Evolutionary conservation across 1,284 basidiomycete genomes (phyloP), one percentile per base, ranked within the genome.

Genomic region (Flammula alnicola): DNA sequence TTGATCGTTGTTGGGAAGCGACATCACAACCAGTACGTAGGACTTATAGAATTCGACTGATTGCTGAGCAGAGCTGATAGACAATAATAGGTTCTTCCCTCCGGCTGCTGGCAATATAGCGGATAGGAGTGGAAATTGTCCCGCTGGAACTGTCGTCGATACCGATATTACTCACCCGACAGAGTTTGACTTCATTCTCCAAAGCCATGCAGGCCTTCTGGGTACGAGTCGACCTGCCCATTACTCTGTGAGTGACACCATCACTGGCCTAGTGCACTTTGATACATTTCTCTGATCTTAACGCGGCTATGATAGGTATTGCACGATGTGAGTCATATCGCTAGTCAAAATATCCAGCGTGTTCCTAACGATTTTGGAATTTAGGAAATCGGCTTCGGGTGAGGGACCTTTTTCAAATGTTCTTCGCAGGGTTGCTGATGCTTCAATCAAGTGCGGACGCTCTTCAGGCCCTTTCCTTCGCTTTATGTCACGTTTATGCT

Each of bases 401-500:
- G 37, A 44, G 56, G 56, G 7, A 41, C 23, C 20, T n/a, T n/a
- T n/a, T n/a, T n/a, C n/a, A n/a, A n/a, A n/a, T n/a, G n/a, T n/a
- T n/a, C n/a, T n/a, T 8, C 12, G 36, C 12, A 16, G 11, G 4
- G n/a, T 29, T 22, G 10, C n/a, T n/a, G n/a, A n/a, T n/a, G n/a
- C n/a, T n/a, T n/a, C n/a, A n/a, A n/a, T n/a, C n/a, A n/a, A 86
- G 83, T 17, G 73, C 84, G 2, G 83, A 90, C 58, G 75, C 76
- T 7, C 61, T 91, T 16, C 88, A 91, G 53, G 74, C 79, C 0
- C 64, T 93, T 0, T 83, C 88, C 0, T 92, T 85, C 57, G 80
- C 86, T 0, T 69, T 93, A 0, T 91, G 88, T 62, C 91, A 92
- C 55, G 83, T 90, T 1, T 93, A 91, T 55, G 88, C 88, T 0